phyloP scores from a whole-genome alignment of 805 yeast genomes.

The Kazachstania viticola region DNA sequence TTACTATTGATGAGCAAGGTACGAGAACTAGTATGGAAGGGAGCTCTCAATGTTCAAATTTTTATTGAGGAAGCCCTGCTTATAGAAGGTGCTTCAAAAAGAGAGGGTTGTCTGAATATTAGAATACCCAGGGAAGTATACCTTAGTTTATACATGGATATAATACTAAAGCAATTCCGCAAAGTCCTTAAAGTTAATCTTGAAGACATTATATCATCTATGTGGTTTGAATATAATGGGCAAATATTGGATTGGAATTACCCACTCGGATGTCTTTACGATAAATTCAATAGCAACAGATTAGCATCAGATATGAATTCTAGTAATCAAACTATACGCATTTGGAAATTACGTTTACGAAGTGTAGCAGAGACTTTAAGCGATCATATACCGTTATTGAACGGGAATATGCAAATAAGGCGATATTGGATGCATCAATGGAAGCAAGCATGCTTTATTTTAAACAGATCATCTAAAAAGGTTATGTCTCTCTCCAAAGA shows the following conservation, averaged over 20 bases:
- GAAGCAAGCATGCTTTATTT: slow-evolving; percentile 69
- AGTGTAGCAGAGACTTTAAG: slow-evolving; percentile 32
- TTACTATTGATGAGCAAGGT: slow-evolving; percentile 27
- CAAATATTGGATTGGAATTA: slow-evolving; percentile 66
- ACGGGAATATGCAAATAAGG: slow-evolving; percentile 23
- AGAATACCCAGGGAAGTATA: slow-evolving; percentile 38
- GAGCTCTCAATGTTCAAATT: slow-evolving; percentile 37
- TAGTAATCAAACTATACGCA: slow-evolving; percentile 11
- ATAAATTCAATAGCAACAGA: slow-evolving; percentile 21
- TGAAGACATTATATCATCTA: slow-evolving; percentile 15
- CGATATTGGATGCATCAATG: slow-evolving; percentile 64
- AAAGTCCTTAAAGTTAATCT: slow-evolving; percentile 23
- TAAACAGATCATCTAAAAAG: slow-evolving; percentile 66
- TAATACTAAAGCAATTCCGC: slow-evolving; percentile 31
- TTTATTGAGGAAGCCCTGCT: slow-evolving; percentile 14
- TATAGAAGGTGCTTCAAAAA: slow-evolving; percentile 10
- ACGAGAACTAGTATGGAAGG: slow-evolving; percentile 40
- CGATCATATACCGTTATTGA: slow-evolving; percentile 33
- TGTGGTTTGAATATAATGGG: slow-evolving; percentile 61
- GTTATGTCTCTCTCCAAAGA: slow-evolving; percentile 67
- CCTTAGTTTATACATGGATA: slow-evolving; percentile 33
- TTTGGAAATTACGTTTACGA: slow-evolving; percentile 40
- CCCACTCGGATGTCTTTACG: slow-evolving; percentile 63
- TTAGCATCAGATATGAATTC: not conserved
- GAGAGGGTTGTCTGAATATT: slow-evolving; percentile 13